Evolutionary conservation across 768 basidiomycete species (phyloP).

Genomic region (Termitomyces sp.): DNA sequence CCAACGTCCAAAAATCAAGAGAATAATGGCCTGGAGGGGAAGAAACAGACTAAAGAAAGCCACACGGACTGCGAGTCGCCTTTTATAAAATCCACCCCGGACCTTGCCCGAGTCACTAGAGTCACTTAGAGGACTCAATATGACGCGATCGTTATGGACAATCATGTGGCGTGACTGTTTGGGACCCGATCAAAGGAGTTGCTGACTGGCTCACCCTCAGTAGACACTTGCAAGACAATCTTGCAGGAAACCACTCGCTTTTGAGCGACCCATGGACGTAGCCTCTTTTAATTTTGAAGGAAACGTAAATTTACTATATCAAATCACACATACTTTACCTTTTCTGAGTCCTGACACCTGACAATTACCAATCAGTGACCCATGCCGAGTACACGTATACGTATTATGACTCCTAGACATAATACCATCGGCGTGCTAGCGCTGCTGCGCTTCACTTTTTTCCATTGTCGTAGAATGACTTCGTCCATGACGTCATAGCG

Average conservation of each 20-base stretch:
- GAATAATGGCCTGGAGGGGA: not conserved
- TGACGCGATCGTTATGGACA: not conserved
- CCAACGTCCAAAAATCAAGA: not conserved
- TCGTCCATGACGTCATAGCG: not conserved
- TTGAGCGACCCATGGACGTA: not conserved
- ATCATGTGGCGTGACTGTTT: slow-evolving; percentile 13
- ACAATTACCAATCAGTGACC: not conserved
- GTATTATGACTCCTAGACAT: too few relatives aligned
- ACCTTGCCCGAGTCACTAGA: slow-evolving; percentile 5
- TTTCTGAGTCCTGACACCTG: not conserved
- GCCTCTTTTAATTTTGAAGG: too few relatives aligned
- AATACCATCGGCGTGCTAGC: too few relatives aligned
- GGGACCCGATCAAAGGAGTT: not conserved
- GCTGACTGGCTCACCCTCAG: not conserved
- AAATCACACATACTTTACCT: too few relatives aligned
- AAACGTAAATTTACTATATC: too few relatives aligned
- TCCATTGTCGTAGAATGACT: too few relatives aligned
- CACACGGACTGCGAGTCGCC: not conserved
- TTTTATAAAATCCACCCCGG: not conserved
- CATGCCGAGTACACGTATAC: too few relatives aligned
- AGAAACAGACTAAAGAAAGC: not conserved
- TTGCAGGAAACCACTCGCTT: not conserved
- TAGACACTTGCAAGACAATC: not conserved
- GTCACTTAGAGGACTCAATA: not conserved
- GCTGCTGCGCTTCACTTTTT: too few relatives aligned